A percentile compares a stretch with the other conserved stretches of the same genome.
phyloP scores from a whole-genome alignment of 805 yeast genomes.

The Schwanniomyces vanrijiae region DNA sequence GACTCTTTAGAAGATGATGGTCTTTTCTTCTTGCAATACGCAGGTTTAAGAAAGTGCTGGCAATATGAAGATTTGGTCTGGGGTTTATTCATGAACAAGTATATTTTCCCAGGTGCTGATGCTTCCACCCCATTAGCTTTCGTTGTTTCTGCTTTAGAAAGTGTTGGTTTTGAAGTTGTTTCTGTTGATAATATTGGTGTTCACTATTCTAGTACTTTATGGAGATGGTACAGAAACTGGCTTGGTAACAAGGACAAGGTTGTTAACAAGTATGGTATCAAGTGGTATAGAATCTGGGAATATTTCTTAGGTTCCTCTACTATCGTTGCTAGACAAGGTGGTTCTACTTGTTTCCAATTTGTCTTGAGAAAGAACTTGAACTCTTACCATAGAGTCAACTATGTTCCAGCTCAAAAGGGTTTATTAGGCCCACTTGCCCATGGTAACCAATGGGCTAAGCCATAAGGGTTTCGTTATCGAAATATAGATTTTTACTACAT shows the following conservation, averaged over 20 bases:
- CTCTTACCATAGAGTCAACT: slow-evolving; percentile 79
- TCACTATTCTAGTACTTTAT: slow-evolving; percentile 85
- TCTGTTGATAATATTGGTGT: slow-evolving; percentile 88
- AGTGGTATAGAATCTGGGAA: slow-evolving; percentile 95
- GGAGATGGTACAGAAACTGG: slow-evolving; percentile 97
- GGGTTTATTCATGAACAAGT: slow-evolving; percentile 96
- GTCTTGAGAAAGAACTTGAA: slow-evolving; percentile 87
- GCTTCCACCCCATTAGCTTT: slow-evolving; percentile 92
- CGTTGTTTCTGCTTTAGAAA: slow-evolving; percentile 74
- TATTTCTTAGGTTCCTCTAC: slow-evolving; percentile 81
- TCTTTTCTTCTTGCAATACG: slow-evolving; percentile 79
- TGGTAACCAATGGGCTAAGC: slow-evolving; percentile 59
- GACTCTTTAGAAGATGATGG: slow-evolving; percentile 93
- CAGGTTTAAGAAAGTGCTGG: slow-evolving; percentile 90
- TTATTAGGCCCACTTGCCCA: slow-evolving; percentile 56
- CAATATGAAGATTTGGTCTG: slow-evolving; percentile 91
- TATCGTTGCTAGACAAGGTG: slow-evolving; percentile 87
- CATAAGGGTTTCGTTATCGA: not conserved
- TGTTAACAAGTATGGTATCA: slow-evolving; percentile 76
- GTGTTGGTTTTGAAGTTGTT: slow-evolving; percentile 82
- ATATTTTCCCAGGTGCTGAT: slow-evolving; percentile 96
- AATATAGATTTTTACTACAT: not conserved
- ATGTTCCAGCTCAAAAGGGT: slow-evolving; percentile 77
- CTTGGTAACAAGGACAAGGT: slow-evolving; percentile 75
- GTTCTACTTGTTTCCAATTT: slow-evolving; percentile 90